These are phyloP conservation scores for Gossypium davidsonii DNA, from an alignment of 441 rosid genomes.

Conservation along the genomic window DNA sequence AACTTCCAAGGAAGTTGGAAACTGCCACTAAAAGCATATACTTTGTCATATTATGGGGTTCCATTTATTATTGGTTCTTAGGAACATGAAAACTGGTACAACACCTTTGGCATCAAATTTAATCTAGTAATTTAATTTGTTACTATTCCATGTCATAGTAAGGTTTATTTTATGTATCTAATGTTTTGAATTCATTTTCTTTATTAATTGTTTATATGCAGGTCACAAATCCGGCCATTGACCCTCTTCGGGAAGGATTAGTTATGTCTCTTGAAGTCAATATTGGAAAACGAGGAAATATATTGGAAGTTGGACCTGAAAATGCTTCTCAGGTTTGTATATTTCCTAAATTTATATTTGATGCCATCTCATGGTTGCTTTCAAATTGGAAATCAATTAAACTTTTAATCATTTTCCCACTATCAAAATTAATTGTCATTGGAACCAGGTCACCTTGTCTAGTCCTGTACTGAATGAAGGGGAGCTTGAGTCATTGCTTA, in stretches of 20 bases:
- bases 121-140: not conserved
- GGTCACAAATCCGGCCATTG: slow-evolving; percentile 99
- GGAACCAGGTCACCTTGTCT: slow-evolving; percentile 64
- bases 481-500: slow-evolving; percentile 72
- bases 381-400: slow-evolving; percentile 6
- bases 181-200: not conserved
- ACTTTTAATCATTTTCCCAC: slow-evolving; percentile 12
- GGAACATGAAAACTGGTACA: not conserved
- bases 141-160: not conserved
- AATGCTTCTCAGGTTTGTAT: slow-evolving; percentile 82
- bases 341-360: slow-evolving; percentile 7
- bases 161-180: not conserved
- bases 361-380: not conserved
- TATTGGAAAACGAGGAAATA: slow-evolving; percentile 90
- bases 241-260: slow-evolving; percentile 94
- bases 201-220: slow-evolving; percentile 23
- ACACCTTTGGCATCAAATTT: not conserved
- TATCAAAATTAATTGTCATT: slow-evolving; percentile 6
- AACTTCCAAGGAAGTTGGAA: not conserved
- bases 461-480: slow-evolving; percentile 92
- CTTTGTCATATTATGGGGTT: not conserved
- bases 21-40: not conserved
- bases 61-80: not conserved
- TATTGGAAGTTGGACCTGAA: slow-evolving; percentile 91
- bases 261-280: slow-evolving; percentile 99